Evolutionary conservation across 768 basidiomycete species (phyloP).

Genomic region (Termitomyces sp.): DNA sequence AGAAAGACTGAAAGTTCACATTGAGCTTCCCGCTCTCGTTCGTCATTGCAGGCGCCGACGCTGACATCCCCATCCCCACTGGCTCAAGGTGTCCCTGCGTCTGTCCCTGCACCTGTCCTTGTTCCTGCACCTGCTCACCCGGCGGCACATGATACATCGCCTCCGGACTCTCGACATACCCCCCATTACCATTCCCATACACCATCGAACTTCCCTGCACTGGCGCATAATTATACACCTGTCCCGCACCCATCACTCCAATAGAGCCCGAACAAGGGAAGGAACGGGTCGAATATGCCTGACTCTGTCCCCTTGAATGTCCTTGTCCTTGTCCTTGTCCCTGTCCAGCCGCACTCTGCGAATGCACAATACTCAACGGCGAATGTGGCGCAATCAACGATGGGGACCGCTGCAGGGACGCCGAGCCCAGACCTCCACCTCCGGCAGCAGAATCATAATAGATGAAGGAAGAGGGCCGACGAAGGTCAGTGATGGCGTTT

Average conservation of each 20-base stretch:
- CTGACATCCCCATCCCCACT: constrained; percentile 16
- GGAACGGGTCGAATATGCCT: constrained; percentile 45
- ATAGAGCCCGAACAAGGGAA: constrained; percentile 37
- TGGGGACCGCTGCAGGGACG: constrained; percentile 32
- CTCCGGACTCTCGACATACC: constrained; percentile 3
- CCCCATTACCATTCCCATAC: neutral
- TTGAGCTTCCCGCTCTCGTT: constrained; percentile 22
- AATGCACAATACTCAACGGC: constrained; percentile 26
- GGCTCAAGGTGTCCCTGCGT: constrained; percentile 34
- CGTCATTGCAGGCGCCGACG: constrained; percentile 13
- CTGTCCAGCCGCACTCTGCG: constrained; percentile 20
- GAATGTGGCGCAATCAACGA: neutral
- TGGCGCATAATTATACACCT: neutral
- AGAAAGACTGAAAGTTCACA: constrained; percentile 12
- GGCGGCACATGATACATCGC: neutral
- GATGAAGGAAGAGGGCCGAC: constrained; percentile 63
- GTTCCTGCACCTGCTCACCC: constrained; percentile 30
- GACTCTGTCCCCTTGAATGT: constrained; percentile 43
- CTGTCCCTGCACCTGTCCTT: constrained; percentile 28
- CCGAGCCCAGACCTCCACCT: neutral
- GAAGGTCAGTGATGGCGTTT: constrained; percentile 88
- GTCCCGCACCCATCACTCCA: constrained; percentile 12
- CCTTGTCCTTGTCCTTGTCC: constrained; percentile 24
- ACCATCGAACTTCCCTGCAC: neutral
- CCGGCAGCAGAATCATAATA: constrained; percentile 41